Percentiles rank a stretch among this genome's conserved stretches.
Conservation (phyloP, 129 eudicot genomes). For the Lactuca saligna region DNA sequence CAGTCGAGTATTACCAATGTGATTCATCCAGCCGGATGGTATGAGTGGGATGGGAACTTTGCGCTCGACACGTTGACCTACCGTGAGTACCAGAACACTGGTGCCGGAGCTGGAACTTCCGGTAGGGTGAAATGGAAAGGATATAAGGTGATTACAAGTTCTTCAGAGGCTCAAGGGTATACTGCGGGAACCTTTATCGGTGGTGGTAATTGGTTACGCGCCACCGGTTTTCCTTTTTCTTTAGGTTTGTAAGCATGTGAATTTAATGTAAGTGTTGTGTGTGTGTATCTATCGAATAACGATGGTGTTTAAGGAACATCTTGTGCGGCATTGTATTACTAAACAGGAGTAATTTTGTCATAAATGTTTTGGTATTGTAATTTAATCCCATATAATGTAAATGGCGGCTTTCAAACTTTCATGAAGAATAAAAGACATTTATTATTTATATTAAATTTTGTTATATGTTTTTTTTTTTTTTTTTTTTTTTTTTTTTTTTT, state of each 20-base stretch:
- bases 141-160: conserved; percentile 53
- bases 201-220: conserved; percentile 62
- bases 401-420: not conserved
- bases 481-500: too few relatives aligned
- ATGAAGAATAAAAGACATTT: too few relatives aligned
- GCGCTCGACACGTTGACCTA: conserved; percentile 59
- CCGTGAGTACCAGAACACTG: conserved; percentile 64
- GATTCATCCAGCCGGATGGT: conserved; percentile 76
- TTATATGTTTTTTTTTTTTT: not conserved
- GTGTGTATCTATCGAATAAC: conserved; percentile 14
- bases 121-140: conserved; percentile 73
- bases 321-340: not conserved
- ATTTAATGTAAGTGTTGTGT: not conserved
- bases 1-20: conserved; percentile 57
- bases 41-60: conserved; percentile 66
- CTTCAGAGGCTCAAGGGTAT: conserved; percentile 61
- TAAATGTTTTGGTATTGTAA: not conserved
- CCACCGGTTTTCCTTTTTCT: conserved; percentile 67
- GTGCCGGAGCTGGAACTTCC: conserved; percentile 67
- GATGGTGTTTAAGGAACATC: conserved; percentile 2
- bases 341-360: not conserved
- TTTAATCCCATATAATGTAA: not conserved
- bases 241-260: conserved; percentile 47
- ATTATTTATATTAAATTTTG: too few relatives aligned
- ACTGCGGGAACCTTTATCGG: conserved; percentile 60